Evolutionary conservation across 139 green algal species (phyloP).

Genomic region (Auxenochlorella pyrenoidosa): DNA sequence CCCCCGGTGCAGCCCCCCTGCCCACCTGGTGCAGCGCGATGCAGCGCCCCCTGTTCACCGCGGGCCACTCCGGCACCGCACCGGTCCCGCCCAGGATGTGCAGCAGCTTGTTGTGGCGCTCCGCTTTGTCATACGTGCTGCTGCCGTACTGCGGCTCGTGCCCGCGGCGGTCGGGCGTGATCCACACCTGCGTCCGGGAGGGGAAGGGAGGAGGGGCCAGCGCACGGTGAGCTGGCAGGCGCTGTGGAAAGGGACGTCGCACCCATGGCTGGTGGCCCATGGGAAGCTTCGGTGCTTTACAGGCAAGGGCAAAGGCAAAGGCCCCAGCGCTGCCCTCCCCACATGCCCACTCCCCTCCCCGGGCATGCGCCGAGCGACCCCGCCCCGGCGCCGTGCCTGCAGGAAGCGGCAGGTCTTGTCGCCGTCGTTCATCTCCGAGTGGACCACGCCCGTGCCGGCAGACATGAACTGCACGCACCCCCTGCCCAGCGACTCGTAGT

Average conservation of each 20-base stretch:
- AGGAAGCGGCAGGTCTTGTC: slow-evolving; percentile 74
- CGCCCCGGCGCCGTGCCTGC: slow-evolving; percentile 40
- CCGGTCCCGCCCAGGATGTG: slow-evolving; percentile 74
- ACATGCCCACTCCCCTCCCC: neutral
- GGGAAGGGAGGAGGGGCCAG: too few species aligned
- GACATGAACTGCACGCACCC: slow-evolving; percentile 83
- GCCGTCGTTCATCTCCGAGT: slow-evolving; percentile 86
- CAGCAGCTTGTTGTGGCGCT: slow-evolving; percentile 80
- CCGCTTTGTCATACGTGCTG: slow-evolving; percentile 36
- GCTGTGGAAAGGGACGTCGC: too few species aligned
- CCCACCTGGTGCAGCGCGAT: slow-evolving; percentile 63
- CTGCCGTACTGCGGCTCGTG: slow-evolving; percentile 71
- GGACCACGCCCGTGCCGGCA: slow-evolving; percentile 73
- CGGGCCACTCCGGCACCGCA: slow-evolving; percentile 38
- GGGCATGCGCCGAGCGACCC: neutral
- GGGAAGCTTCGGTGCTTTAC: too few species aligned
- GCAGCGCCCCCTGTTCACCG: neutral
- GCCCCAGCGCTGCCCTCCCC: too few species aligned
- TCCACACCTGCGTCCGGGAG: slow-evolving; percentile 66
- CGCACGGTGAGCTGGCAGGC: too few species aligned
- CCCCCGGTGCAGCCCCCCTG: too few species aligned
- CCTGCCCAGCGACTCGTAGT: slow-evolving; percentile 41
- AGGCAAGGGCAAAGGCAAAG: too few species aligned
- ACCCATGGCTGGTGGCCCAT: too few species aligned
- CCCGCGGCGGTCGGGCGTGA: slow-evolving; percentile 74